Conservation (phyloP, 495 filamentous ascomycete genomes). For the Penicillium lividum region DNA sequence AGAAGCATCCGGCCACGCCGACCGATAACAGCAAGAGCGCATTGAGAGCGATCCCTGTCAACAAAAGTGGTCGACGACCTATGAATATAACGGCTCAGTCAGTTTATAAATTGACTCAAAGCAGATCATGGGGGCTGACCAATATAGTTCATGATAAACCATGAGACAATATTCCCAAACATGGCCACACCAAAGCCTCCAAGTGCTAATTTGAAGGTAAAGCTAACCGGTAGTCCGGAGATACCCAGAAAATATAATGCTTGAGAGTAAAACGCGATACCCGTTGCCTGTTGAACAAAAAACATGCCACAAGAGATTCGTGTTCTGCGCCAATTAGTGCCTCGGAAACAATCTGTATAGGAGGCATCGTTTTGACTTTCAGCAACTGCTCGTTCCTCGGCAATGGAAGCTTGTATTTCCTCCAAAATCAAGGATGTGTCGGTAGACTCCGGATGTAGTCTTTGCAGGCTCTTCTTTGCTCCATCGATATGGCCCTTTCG, state of each 20-base stretch:
- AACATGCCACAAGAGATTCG: conserved; percentile 17
- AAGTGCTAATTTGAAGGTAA: conserved; percentile 10
- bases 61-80: conserved; percentile 6
- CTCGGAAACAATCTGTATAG: conserved; percentile 6
- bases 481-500: conserved; percentile 1
- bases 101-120: too few species aligned
- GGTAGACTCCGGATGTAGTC: conserved; percentile 2
- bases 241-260: conserved; percentile 13
- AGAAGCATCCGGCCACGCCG: conserved; percentile 11
- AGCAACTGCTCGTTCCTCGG: neutral
- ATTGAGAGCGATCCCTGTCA: conserved; percentile 6
- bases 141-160: conserved; percentile 13
- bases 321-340: conserved; percentile 12
- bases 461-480: conserved; percentile 7
- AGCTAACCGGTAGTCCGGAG: neutral
- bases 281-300: conserved; percentile 12
- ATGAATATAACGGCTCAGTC: neutral
- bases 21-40: conserved; percentile 4
- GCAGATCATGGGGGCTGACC: neutral
- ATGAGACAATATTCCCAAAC: conserved; percentile 13
- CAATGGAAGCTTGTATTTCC: conserved; percentile 2
- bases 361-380: neutral
- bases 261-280: conserved; percentile 15
- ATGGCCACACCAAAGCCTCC: conserved; percentile 12
- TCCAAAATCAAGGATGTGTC: conserved; percentile 1